phyloP scores from a whole-genome alignment of 2,329 filamentous ascomycete species.

The Saccharata proteae region DNA sequence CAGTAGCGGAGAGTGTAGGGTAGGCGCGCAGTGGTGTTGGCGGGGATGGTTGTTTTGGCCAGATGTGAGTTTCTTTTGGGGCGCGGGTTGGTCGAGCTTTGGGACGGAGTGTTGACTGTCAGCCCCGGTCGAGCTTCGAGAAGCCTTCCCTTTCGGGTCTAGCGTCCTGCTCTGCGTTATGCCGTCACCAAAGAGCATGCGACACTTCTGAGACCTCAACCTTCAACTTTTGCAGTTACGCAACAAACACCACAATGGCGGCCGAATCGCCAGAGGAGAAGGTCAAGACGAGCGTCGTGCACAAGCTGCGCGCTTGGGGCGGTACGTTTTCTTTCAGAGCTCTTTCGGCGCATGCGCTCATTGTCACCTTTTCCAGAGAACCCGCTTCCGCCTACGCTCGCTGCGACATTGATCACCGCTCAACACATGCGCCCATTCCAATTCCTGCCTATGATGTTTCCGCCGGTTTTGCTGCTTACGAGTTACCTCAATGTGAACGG shows the following conservation, averaged over 20 bases:
- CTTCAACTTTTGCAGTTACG: too few species aligned
- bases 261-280: slow-evolving; percentile 23
- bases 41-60: neutral
- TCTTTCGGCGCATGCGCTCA: slow-evolving; percentile 8
- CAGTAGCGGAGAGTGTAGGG: neutral
- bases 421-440: slow-evolving; percentile 57
- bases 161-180: too few species aligned
- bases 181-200: too few species aligned
- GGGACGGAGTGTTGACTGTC: neutral
- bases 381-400: slow-evolving; percentile 50
- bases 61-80: too few species aligned
- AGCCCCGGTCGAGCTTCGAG: too few species aligned
- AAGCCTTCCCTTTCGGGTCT: too few species aligned
- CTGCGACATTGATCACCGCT: slow-evolving; percentile 54
- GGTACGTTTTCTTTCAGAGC: slow-evolving; percentile 35
- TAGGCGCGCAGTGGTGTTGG: neutral
- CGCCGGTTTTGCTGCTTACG: slow-evolving; percentile 52
- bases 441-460: slow-evolving; percentile 53
- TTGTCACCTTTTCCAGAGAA: too few species aligned
- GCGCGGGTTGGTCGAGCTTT: neutral
- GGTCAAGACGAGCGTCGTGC: slow-evolving; percentile 29
- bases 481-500: slow-evolving; percentile 53
- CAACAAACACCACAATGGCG: slow-evolving; percentile 24
- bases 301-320: slow-evolving; percentile 39
- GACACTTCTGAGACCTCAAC: too few species aligned